phyloP scores from a whole-genome alignment of 164 flowering plant species.

The Santalum album region DNA sequence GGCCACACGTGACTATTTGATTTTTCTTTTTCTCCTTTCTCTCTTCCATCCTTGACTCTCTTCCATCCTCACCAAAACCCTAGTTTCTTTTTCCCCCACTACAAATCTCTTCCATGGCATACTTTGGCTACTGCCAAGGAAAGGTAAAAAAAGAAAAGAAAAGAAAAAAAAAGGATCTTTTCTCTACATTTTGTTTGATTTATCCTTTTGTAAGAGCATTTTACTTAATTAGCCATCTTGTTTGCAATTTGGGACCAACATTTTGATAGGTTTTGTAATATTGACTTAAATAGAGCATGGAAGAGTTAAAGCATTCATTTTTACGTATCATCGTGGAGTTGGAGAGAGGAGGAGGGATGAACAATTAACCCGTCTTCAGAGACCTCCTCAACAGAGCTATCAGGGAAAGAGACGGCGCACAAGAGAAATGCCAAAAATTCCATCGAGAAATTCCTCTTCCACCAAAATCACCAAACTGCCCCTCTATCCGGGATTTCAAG shows the following conservation, averaged over 20 bases:
- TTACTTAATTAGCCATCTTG: too few species aligned
- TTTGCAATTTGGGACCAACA: constrained; percentile 4
- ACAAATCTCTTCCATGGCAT: too few species aligned
- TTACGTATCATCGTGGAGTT: constrained; percentile 59
- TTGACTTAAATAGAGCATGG: constrained; percentile 40
- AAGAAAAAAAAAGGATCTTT: too few species aligned
- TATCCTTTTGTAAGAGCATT: too few species aligned
- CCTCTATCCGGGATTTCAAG: constrained; percentile 51
- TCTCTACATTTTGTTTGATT: background rate
- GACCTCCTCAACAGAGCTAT: constrained; percentile 35
- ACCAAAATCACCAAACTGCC: constrained; percentile 35
- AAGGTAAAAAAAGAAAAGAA: constrained; percentile 32
- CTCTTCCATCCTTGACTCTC: too few species aligned
- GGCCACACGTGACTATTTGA: too few species aligned
- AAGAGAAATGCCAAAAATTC: constrained; percentile 47
- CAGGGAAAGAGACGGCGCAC: constrained; percentile 68
- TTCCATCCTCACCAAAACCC: too few species aligned
- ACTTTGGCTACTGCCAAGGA: constrained; percentile 62
- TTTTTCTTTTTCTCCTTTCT: too few species aligned
- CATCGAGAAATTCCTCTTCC: too few species aligned
- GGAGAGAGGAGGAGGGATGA: constrained; percentile 63
- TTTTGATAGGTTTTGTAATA: background rate
- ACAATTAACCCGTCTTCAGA: constrained; percentile 41
- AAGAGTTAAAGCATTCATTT: constrained; percentile 59
- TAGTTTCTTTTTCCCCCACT: too few species aligned